Percentiles rank a stretch among this genome's conserved stretches.
phyloP scores from a whole-genome alignment of 2,329 filamentous ascomycete species.

The Paramyrothecium sp. region DNA sequence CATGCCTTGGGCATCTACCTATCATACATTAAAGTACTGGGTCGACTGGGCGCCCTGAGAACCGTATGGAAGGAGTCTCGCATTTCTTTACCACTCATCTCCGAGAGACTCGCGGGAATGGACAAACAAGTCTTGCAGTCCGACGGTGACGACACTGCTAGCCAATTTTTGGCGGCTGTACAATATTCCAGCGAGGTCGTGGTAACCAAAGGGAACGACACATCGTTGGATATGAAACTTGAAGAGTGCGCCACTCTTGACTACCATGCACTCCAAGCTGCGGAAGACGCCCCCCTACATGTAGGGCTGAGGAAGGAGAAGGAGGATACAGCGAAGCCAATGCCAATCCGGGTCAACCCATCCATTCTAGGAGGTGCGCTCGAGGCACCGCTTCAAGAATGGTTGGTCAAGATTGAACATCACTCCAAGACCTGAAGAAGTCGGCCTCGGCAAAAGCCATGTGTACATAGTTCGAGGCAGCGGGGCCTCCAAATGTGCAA shows the following conservation, averaged over 20 bases:
- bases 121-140: not conserved
- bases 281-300: conserved; percentile 10
- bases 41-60: conserved; percentile 26
- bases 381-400: conserved; percentile 13
- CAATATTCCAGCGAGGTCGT: not conserved
- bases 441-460: not conserved
- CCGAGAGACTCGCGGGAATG: conserved; percentile 2
- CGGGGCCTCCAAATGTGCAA: not conserved
- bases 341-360: not conserved
- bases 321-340: not conserved
- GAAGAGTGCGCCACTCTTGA: conserved; percentile 16
- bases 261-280: conserved; percentile 12
- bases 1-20: conserved; percentile 15
- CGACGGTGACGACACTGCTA: conserved; percentile 1
- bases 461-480: not conserved
- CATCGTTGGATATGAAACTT: conserved; percentile 11
- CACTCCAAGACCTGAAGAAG: not conserved
- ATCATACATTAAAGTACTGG: conserved; percentile 25
- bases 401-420: conserved; percentile 5
- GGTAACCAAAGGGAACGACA: not conserved
- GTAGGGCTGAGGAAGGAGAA: conserved; percentile 6
- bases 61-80: conserved; percentile 29
- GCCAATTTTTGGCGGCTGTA: conserved; percentile 14
- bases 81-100: conserved; percentile 1
- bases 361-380: conserved; percentile 5